Conservation (phyloP, 2,329 filamentous ascomycete species). For the Aureobasidium uvarum region DNA sequence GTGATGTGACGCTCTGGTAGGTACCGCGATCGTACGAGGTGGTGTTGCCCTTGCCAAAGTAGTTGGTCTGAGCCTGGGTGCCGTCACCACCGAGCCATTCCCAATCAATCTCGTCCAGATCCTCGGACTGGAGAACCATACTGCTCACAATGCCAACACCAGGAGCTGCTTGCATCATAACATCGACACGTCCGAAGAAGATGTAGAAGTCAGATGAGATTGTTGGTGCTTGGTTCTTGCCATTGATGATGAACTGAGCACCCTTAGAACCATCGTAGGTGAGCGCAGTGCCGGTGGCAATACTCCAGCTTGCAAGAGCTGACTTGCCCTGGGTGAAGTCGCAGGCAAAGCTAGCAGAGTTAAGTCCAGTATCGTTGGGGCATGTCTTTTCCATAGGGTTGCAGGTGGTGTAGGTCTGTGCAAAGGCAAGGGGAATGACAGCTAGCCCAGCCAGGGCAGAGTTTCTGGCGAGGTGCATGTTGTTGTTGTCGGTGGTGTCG, state of each 20-base stretch:
- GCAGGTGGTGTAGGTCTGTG: conserved; percentile 75
- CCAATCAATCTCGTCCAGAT: conserved; percentile 85
- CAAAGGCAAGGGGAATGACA: conserved; percentile 52
- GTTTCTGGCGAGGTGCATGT: conserved; percentile 38
- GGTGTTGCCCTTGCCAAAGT: conserved; percentile 70
- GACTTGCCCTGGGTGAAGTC: conserved; percentile 57
- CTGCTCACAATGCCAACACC: conserved; percentile 75
- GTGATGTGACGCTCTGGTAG: conserved; percentile 58
- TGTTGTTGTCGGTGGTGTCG: conserved; percentile 29
- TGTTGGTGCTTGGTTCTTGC: conserved; percentile 73
- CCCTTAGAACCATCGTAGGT: conserved; percentile 58
- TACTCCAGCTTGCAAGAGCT: conserved; percentile 59
- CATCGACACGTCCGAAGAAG: conserved; percentile 77
- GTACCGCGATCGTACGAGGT: conserved; percentile 68
- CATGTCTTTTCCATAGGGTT: conserved; percentile 72
- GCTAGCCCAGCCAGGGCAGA: conserved; percentile 40
- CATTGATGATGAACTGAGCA: conserved; percentile 68
- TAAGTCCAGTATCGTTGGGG: conserved; percentile 68
- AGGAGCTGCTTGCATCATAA: conserved; percentile 70
- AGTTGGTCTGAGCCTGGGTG: conserved; percentile 67
- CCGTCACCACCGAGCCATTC: conserved; percentile 70
- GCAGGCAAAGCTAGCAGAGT: conserved; percentile 52
- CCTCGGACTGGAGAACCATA: conserved; percentile 78
- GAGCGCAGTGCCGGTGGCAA: conserved; percentile 64
- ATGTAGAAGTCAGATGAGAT: conserved; percentile 78